Conservation (phyloP, 164 flowering plant species). For the Dillenia suffruticosa region DNA sequence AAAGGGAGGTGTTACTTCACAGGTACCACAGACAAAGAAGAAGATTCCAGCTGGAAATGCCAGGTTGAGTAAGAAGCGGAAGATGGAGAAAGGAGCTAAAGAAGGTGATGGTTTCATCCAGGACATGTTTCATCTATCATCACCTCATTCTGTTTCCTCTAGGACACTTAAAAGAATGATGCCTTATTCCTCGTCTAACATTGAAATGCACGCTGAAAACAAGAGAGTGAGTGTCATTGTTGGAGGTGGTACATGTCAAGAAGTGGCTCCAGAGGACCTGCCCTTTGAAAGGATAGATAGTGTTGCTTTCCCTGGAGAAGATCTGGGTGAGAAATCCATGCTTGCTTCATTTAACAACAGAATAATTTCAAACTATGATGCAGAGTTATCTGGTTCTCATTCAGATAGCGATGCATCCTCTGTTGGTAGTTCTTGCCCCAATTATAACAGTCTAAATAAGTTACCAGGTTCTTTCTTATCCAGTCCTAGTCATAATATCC, state of each 20-base stretch:
- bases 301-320: constrained; percentile 47
- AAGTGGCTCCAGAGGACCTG: constrained; percentile 11
- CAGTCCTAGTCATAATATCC: constrained; percentile 31
- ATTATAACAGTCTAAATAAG: constrained; percentile 23
- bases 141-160: constrained; percentile 9
- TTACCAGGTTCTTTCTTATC: constrained; percentile 15
- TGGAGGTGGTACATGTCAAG: constrained; percentile 26
- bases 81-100: no score
- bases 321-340: constrained; percentile 42
- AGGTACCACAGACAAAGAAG: constrained; percentile 14
- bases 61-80: no score
- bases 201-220: constrained; percentile 8
- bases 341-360: constrained; percentile 43
- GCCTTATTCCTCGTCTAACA: background rate
- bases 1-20: constrained; percentile 10
- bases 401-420: constrained; percentile 50
- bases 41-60: no score
- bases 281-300: constrained; percentile 46
- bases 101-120: no score
- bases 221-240: constrained; percentile 32
- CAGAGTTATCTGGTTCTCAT: constrained; percentile 19
- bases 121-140: no score
- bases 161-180: constrained; percentile 36
- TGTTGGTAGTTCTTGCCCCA: constrained; percentile 80
- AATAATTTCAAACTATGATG: constrained; percentile 23